A percentile compares a stretch with the other conserved stretches of the same genome.
Evolutionary conservation across 2,329 filamentous ascomycete genomes (phyloP).

Genomic region (Lecanicillium sp.): DNA sequence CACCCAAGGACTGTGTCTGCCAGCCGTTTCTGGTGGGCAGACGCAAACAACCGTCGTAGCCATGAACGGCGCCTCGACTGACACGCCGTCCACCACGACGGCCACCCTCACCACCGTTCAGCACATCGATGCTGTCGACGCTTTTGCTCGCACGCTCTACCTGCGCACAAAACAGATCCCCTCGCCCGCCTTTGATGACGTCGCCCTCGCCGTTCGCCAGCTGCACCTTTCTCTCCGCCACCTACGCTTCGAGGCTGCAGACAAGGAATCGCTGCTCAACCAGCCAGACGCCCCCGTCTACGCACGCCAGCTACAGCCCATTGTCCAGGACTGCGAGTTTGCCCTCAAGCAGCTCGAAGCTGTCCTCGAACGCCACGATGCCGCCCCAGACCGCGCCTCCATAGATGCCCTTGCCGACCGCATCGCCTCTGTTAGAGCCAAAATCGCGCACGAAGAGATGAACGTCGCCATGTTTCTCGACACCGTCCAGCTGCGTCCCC

Average conservation of each 20-base stretch:
- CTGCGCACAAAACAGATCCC: conserved; percentile 39
- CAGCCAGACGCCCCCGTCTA: conserved; percentile 32
- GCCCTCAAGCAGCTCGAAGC: conserved; percentile 47
- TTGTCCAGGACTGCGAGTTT: conserved; percentile 48
- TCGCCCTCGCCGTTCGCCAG: conserved; percentile 41
- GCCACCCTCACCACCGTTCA: conserved; percentile 20
- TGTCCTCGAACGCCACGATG: conserved; percentile 40
- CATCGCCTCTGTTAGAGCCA: conserved; percentile 34
- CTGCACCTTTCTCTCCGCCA: conserved; percentile 51
- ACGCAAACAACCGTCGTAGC: no score
- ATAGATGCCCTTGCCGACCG: conserved; percentile 26
- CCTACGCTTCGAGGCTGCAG: conserved; percentile 49
- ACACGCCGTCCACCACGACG: no score
- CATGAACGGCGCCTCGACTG: conserved; percentile 5
- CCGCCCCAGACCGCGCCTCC: conserved; percentile 17
- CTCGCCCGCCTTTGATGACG: conserved; percentile 39
- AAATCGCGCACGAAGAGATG: conserved; percentile 43
- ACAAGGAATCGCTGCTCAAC: conserved; percentile 48
- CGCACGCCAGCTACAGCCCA: conserved; percentile 39
- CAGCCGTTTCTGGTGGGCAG: no score
- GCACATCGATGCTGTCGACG: conserved; percentile 48
- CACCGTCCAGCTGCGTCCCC: conserved; percentile 45
- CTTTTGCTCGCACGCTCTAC: conserved; percentile 47
- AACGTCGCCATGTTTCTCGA: conserved; percentile 50
- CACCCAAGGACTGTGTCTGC: no score